These are phyloP conservation scores for Alternaria arborescens DNA, from an alignment of 2,329 filamentous ascomycete species.

Conservation along the genomic window DNA sequence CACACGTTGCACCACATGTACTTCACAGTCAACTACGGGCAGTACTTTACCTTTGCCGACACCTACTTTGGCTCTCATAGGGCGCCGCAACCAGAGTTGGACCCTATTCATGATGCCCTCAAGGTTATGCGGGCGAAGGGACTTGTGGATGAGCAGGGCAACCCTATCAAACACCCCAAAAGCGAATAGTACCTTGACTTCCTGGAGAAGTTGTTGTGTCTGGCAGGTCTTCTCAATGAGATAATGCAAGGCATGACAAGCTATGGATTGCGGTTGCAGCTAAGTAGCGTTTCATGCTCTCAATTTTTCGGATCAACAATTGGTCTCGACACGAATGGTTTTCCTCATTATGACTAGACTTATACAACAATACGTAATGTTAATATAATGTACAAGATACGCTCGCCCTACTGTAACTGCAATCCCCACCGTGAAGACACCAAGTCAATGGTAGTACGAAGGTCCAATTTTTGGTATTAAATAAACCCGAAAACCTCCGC, in stretches of 20 bases:
- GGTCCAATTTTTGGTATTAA: not conserved
- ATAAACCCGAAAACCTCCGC: not conserved
- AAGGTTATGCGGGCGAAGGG: conserved; percentile 16
- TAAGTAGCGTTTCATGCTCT: not conserved
- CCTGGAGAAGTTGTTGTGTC: conserved; percentile 5
- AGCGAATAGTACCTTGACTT: conserved; percentile 5
- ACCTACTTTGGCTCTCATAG: conserved; percentile 14
- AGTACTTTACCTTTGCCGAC: conserved; percentile 16
- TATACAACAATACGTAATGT: conserved; percentile 1
- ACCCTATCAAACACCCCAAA: conserved; percentile 11
- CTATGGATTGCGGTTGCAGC: not conserved
- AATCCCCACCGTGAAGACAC: not conserved
- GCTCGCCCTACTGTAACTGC: not conserved
- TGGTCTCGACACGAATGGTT: not conserved
- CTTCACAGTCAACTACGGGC: conserved; percentile 17
- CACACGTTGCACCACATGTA: conserved; percentile 17
- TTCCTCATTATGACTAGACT: not conserved
- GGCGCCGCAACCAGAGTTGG: conserved; percentile 9
- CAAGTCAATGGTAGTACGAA: not conserved
- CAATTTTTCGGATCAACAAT: not conserved
- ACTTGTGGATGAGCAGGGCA: conserved; percentile 12
- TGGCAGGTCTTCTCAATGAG: not conserved
- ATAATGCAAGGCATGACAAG: conserved; percentile 1
- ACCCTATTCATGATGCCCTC: conserved; percentile 16
- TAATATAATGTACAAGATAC: conserved; percentile 2